Percentiles rank a stretch among this genome's conserved stretches.
These are phyloP conservation scores for Venturia asperata DNA, from an alignment of 2,329 filamentous ascomycete genomes.

Conservation along the genomic window DNA sequence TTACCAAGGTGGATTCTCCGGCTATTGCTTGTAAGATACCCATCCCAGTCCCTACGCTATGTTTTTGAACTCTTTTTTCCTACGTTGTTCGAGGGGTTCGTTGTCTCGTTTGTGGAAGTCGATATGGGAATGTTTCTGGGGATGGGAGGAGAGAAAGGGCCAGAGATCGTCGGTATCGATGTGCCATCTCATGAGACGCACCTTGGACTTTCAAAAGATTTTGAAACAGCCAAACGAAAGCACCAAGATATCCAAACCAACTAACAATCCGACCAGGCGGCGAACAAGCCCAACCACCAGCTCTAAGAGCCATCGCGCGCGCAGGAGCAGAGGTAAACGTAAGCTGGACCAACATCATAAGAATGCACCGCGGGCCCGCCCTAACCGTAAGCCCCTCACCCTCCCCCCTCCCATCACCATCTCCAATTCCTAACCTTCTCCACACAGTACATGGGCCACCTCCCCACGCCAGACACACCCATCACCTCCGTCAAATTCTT, in stretches of 20 bases:
- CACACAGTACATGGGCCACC: constrained; percentile 7
- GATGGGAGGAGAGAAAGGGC: too few relatives aligned
- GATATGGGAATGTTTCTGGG: too few relatives aligned
- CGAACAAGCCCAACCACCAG: background rate
- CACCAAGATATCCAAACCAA: background rate
- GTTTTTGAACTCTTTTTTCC: too few relatives aligned
- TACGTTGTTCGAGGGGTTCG: too few relatives aligned
- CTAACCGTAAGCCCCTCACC: background rate
- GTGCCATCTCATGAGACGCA: too few relatives aligned
- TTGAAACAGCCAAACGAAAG: too few relatives aligned
- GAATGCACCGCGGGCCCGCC: background rate
- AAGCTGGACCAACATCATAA: background rate
- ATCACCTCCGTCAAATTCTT: constrained; percentile 7
- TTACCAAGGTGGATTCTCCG: background rate
- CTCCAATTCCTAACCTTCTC: background rate
- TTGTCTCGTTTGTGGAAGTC: too few relatives aligned
- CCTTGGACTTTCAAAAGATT: too few relatives aligned
- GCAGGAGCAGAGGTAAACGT: constrained; percentile 8
- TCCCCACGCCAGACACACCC: background rate
- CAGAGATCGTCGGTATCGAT: too few relatives aligned
- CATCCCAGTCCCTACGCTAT: too few relatives aligned
- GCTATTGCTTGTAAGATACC: constrained; percentile 7
- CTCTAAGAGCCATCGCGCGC: constrained; percentile 2
- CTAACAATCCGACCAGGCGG: background rate
- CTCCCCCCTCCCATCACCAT: too few relatives aligned